Evolutionary conservation across 305 asterid genomes (phyloP), one percentile per base, ranked within the genome.

Genomic region (Fraxinus angustifolia): DNA sequence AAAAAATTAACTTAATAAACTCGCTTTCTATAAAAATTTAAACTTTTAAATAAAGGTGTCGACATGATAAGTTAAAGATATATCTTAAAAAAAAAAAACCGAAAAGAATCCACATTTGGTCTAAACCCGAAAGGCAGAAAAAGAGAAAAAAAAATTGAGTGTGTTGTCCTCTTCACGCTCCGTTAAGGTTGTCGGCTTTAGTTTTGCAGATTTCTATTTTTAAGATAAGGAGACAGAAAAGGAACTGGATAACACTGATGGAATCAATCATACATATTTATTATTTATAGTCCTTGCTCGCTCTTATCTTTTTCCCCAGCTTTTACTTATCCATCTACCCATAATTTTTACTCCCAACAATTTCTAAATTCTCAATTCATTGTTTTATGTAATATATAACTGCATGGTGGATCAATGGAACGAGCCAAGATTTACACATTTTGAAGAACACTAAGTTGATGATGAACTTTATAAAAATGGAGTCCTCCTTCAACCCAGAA

Each of bases 211-310:
- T 53, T 75, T 75, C 81, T 12, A 78, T 75, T 75, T 81, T 26
- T 74, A 74, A 38, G 28, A 11, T 1, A 70, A 42, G 17, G 3
- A 8, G 17, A 65, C 78, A 80, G 35, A 31, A 26, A 19, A 26
- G 42, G 67, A 75, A 81, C 12, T 40, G 87, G 93, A 90, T 90
- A 90, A 87, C 75, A 30, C 82, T 38, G 36, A 38, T 38, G 90
- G 91, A 90, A 90, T 88, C 93, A 86, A 71, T 30, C 35, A 0
- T 48, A 40, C 14, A 40, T 2, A 62, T 65, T 17, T 4, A 16
- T 35, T 36, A 40, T 30, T 33, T 28, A 75, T 50, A 8, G 23
- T 40, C 35, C 74, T 82, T 56, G 78, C 33, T 36, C 42, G 42
- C 8, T 16, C 87, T 88, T 83, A 81, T 84, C 89, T 36, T 8